Evolutionary conservation across 768 basidiomycete genomes (phyloP).

Genomic region (Lentinula aciculospora): DNA sequence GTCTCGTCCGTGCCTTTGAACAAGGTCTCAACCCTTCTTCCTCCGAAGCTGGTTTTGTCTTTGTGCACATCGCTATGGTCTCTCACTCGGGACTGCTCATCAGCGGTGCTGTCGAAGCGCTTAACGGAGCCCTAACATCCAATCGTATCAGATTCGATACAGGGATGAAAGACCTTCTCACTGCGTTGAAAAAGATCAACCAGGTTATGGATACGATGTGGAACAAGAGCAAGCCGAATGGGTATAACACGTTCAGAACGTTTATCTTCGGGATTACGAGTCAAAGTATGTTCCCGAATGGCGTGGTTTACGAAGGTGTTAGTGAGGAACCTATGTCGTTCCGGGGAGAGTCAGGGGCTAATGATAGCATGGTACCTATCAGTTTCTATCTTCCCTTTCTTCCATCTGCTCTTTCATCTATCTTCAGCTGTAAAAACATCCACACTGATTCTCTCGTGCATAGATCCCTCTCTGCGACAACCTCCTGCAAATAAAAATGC

Average conservation of each 20-base stretch:
- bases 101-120: conserved; percentile 16
- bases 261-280: conserved; percentile 28
- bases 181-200: conserved; percentile 13
- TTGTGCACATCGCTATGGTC: conserved; percentile 25
- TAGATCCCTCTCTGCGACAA: conserved; percentile 28
- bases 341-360: conserved; percentile 26
- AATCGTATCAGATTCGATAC: conserved; percentile 16
- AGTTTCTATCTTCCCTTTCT: no score
- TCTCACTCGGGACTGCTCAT: conserved; percentile 20
- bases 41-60: conserved; percentile 20
- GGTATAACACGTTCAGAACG: conserved; percentile 26
- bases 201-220: conserved; percentile 21
- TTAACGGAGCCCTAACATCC: conserved; percentile 16
- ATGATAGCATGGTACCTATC: conserved; percentile 13
- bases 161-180: conserved; percentile 15
- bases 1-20: conserved; percentile 28
- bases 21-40: conserved; percentile 17
- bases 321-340: conserved; percentile 23
- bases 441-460: neutral
- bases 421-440: no score
- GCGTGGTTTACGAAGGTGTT: conserved; percentile 26
- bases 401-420: no score
- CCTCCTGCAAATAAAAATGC: conserved; percentile 23
- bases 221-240: conserved; percentile 20
- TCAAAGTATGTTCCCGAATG: conserved; percentile 25